These are phyloP conservation scores for Solanum pinnatisectum DNA, from an alignment of 257 asterid species.

Conservation along the genomic window DNA sequence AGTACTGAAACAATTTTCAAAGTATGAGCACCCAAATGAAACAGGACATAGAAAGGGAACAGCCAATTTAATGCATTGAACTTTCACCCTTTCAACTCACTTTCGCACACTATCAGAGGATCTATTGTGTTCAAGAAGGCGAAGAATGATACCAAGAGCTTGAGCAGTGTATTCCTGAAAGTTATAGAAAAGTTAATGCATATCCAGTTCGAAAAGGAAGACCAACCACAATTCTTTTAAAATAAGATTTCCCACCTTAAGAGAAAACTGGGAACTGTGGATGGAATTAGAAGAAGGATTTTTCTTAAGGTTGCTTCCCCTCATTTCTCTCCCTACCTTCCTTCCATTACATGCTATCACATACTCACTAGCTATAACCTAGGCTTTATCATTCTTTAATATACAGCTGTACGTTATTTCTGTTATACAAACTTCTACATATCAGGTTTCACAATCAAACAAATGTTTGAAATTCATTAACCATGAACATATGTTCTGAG, in stretches of 20 bases:
- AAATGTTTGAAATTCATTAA: neutral
- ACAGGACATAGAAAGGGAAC: neutral
- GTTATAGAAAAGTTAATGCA: conserved; percentile 10
- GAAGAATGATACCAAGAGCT: conserved; percentile 94
- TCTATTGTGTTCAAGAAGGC: conserved; percentile 82
- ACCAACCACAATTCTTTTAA: neutral
- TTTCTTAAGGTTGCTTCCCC: neutral
- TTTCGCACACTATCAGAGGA: conserved; percentile 96
- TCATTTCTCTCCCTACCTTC: neutral
- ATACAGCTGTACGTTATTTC: neutral
- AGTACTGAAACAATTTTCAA: conserved; percentile 57
- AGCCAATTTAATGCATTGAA: neutral
- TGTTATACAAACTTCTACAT: neutral
- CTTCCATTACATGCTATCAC: neutral
- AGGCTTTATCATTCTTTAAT: neutral
- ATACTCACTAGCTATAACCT: neutral
- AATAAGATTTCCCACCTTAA: neutral
- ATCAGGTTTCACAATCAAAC: neutral
- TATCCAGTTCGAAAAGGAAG: conserved; percentile 8
- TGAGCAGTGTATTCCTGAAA: conserved; percentile 79
- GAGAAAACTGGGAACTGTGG: neutral
- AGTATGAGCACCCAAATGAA: neutral
- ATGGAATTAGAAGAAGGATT: neutral
- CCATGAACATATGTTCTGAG: neutral
- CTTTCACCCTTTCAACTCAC: conserved; percentile 37